Conservation (phyloP, 345 rosid genomes). For the Acer saccharum region DNA sequence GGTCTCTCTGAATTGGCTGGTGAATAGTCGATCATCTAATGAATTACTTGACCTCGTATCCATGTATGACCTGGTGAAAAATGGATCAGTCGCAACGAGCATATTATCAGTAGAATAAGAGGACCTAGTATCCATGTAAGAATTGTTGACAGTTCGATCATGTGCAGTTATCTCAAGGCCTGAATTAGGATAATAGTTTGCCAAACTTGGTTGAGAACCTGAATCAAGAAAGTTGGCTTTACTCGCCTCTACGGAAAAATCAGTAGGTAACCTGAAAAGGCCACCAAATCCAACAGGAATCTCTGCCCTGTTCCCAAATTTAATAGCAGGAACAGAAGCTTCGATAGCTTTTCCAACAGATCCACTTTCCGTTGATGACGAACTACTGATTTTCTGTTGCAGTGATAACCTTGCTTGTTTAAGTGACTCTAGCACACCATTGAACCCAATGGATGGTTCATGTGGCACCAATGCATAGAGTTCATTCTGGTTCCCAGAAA, state of each 20-base stretch:
- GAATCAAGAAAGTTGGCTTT: constrained; percentile 35
- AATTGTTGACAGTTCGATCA: constrained; percentile 31
- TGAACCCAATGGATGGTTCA: constrained; percentile 36
- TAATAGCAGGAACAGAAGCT: constrained; percentile 33
- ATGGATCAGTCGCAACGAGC: constrained; percentile 31
- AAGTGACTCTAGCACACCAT: constrained; percentile 64
- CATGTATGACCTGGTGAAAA: constrained; percentile 24
- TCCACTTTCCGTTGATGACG: constrained; percentile 36
- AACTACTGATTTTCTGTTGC: constrained; percentile 50
- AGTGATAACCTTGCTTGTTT: constrained; percentile 70
- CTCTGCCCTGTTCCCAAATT: constrained; percentile 35
- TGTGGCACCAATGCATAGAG: constrained; percentile 51
- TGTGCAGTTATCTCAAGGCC: constrained; percentile 29
- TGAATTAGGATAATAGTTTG: constrained; percentile 40
- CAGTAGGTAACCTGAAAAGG: constrained; percentile 82
- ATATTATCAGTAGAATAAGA: constrained; percentile 36
- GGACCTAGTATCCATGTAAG: constrained; percentile 33
- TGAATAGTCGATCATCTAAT: constrained; percentile 24
- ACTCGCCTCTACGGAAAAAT: constrained; percentile 37
- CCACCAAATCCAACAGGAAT: constrained; percentile 66
- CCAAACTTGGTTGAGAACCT: constrained; percentile 42
- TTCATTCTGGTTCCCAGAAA: constrained; percentile 39
- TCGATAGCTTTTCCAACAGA: constrained; percentile 29
- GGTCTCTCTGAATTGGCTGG: constrained; percentile 29
- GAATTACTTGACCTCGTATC: constrained; percentile 43